Conservation (phyloP, 768 basidiomycete genomes). For the Boletus barrowsii region DNA sequence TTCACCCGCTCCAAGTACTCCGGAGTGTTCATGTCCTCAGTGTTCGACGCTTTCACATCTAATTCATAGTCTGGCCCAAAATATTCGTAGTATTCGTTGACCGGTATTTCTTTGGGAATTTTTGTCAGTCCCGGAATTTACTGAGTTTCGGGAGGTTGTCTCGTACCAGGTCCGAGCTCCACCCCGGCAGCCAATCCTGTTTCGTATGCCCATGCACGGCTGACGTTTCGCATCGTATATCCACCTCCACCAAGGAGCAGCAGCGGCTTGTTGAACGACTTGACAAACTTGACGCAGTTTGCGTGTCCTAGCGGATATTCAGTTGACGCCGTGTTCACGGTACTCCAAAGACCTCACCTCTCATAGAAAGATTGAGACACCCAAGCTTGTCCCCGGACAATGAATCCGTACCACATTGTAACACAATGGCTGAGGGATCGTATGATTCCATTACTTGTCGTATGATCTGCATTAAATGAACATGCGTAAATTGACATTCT, state of each 20-base stretch:
- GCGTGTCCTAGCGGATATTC: constrained; percentile 68
- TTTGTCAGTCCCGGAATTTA: constrained; percentile 1
- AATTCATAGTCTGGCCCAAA: constrained; percentile 97
- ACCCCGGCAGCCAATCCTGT: constrained; percentile 98
- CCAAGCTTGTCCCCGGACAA: constrained; percentile 95
- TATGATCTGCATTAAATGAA: constrained; percentile 64
- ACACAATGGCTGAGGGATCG: constrained; percentile 89
- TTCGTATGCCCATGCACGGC: constrained; percentile 96
- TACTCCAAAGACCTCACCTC: constrained; percentile 44
- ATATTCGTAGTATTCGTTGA: constrained; percentile 99
- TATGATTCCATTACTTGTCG: constrained; percentile 92
- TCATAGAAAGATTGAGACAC: constrained; percentile 94
- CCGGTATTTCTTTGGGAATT: constrained; percentile 77
- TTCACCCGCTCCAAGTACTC: constrained; percentile 94
- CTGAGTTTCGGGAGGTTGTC: background rate
- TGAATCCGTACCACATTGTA: constrained; percentile 98
- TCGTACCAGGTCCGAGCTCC: constrained; percentile 77
- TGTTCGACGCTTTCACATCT: constrained; percentile 91
- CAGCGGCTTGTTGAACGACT: constrained; percentile 93
- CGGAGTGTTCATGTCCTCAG: constrained; percentile 90
- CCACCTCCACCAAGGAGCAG: constrained; percentile 95
- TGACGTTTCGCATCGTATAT: constrained; percentile 98
- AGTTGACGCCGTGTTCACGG: background rate
- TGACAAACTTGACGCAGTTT: constrained; percentile 95
- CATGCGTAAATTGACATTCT: background rate